Evolutionary conservation across 176 grass and related monocot genomes (phyloP), one percentile per base, ranked within the genome.

Genomic region (Phoenix dactylifera): DNA sequence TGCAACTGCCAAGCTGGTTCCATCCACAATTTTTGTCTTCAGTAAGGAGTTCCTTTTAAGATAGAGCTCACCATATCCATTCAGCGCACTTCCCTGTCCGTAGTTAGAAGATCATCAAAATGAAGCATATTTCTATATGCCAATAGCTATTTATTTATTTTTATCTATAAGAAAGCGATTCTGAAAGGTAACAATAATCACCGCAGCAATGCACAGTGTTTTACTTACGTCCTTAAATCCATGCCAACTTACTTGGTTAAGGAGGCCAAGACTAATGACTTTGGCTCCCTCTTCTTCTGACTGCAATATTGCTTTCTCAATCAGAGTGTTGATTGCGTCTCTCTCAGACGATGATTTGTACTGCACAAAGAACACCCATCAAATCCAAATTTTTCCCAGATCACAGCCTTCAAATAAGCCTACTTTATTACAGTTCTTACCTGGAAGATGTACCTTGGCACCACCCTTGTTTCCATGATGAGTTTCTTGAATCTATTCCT

Each of bases 11-110:
- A 85, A 24, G 71, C 86, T 82, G 1, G 75, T 82, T 1, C 86
- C 87, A 29, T 90, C 87, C 0, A 90, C 82, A 52, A 90, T 67
- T 65, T 29, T 85, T 3, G 60, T 81, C 57, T 48, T 85, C 0
- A 85, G 64, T 5, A 4, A 54, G 0, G 82, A 71, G 2, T 90
- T 90, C 52, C 75, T 55, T 50, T 76, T 76, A 6, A 82, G 26
- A 50, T 90, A 85, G 0, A 85, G 63, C 74, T 79, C 75, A 1
- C 87, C 87, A 25, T 76, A 66, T 15, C 60, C 39, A 44, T 90
- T 85, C 78, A 90, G 1, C 3, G 85, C 68, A 23, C 52, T 59
- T 16, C 51, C 68, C 87, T 89, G 66, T 29, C 28, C 28, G 1
- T 54, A 62, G 1, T 12, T 16, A 23, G 4, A 54, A 2, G 7